Evolutionary conservation across 2,329 filamentous ascomycete species (phyloP), one percentile per base, ranked within the genome.

Genomic region (Paraconiothyrium brasiliense): DNA sequence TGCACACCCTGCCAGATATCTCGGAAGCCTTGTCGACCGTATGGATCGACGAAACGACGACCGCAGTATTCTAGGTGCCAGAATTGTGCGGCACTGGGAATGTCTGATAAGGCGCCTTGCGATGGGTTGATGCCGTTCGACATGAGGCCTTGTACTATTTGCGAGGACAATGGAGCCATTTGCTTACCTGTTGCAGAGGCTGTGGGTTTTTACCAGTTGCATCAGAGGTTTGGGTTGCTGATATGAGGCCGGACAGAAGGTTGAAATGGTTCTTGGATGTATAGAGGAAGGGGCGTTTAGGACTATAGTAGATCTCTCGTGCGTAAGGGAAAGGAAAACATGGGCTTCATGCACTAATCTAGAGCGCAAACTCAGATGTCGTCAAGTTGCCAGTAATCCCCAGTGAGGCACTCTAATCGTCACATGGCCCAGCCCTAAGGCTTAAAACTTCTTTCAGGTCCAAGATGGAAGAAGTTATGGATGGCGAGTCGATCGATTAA

Each of bases 91-190:
- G 24, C 46, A 4, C 22, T 30, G 24, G 46, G 46, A 27, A 44
- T 16, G 41, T 24, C 46, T 30, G 13, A 37, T 37, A 20, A 22
- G 11, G 48, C n/a, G 16, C 32, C 32, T 35, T 51, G 48, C 14
- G 11, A 51, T 37, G 48, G 48, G 7, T 32, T 51, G 11, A 51
- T 51, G 48, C 48, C 48, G 16, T 51, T 51, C 22, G 48, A 51
- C 30, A 34, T n/a, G n/a, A 22, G 11, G 1, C 48, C 48, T 37
- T 51, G 46, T 16, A 30, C 24, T 32, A 30, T 27, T 8, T 48
- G 46, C 27, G 24, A 30, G n/a, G 24, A 16, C 4, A 48, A 48
- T 34, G 46, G 46, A 9, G 24, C n/a, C 39, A 4, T 8, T 41
- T 41, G 39, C 14, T 5, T n/a, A 9, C 39, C 39, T 41, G 13